phyloP scores from a whole-genome alignment of 2,329 filamentous ascomycete species.

The Colletotrichum lindemuthianum region DNA sequence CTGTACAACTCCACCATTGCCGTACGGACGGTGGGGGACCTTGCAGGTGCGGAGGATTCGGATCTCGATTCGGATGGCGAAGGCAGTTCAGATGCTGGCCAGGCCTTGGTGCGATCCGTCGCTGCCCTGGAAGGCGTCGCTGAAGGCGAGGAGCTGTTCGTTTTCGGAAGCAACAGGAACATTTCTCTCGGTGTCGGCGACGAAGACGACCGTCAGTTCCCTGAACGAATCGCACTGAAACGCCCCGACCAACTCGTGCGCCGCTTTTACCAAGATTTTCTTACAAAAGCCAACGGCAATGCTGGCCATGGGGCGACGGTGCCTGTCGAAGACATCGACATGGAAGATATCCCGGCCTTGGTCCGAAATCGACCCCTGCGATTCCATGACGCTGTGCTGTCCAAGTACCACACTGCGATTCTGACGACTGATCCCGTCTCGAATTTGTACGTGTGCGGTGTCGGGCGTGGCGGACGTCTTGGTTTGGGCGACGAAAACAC shows the following conservation, averaged over 20 bases:
- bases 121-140: slow-evolving; percentile 37
- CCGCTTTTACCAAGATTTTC: slow-evolving; percentile 76
- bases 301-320: background rate
- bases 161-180: slow-evolving; percentile 97
- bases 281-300: slow-evolving; percentile 54
- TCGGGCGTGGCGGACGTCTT: slow-evolving; percentile 88
- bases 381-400: slow-evolving; percentile 85
- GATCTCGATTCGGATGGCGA: slow-evolving; percentile 68
- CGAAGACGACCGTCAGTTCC: slow-evolving; percentile 92
- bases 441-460: slow-evolving; percentile 92
- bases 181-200: slow-evolving; percentile 93
- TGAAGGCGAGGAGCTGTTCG: slow-evolving; percentile 84
- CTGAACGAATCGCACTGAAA: slow-evolving; percentile 81
- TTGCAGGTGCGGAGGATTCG: slow-evolving; percentile 50
- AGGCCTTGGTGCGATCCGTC: slow-evolving; percentile 32
- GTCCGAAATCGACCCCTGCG: slow-evolving; percentile 77
- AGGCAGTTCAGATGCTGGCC: slow-evolving; percentile 47
- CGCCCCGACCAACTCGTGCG: slow-evolving; percentile 82
- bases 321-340: slow-evolving; percentile 39
- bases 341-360: slow-evolving; percentile 73
- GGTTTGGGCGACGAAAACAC: slow-evolving; percentile 92
- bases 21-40: slow-evolving; percentile 70
- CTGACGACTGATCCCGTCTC: slow-evolving; percentile 87
- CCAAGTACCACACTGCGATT: slow-evolving; percentile 91
- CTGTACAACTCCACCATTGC: slow-evolving; percentile 90